A percentile compares a stretch with the other conserved stretches of the same genome.
Conservation (phyloP, 169 alveolate genomes). For the Plasmodium relictum region DNA sequence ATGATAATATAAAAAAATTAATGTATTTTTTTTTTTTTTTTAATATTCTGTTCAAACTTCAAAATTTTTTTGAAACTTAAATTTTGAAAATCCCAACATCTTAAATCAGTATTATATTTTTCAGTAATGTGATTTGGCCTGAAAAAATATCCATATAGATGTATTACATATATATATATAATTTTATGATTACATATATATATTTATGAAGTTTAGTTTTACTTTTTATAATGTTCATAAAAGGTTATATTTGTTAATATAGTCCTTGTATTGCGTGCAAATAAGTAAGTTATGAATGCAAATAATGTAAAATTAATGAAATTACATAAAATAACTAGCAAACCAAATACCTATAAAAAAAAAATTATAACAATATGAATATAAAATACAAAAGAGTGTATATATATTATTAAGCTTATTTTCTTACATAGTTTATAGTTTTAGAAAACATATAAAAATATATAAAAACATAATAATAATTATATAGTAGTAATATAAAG, state of each 20-base stretch:
- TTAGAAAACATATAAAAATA: slow-evolving; percentile 34
- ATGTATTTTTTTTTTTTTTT: neutral
- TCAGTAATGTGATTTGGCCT: slow-evolving; percentile 75
- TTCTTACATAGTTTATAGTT: slow-evolving; percentile 63
- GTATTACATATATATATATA: neutral
- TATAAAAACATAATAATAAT: slow-evolving; percentile 70
- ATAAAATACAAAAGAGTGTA: neutral
- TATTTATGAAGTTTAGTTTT: slow-evolving; percentile 27
- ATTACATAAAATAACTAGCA: slow-evolving; percentile 68
- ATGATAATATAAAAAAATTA: neutral
- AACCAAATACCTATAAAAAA: slow-evolving; percentile 47
- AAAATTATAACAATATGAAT: slow-evolving; percentile 34
- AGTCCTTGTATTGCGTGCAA: slow-evolving; percentile 87
- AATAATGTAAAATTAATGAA: slow-evolving; percentile 85
- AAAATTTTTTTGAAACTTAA: slow-evolving; percentile 36
- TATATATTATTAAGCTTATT: neutral
- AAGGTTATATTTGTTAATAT: slow-evolving; percentile 92
- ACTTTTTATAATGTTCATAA: slow-evolving; percentile 90
- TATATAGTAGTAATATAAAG: slow-evolving; percentile 26
- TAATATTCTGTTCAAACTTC: slow-evolving; percentile 19
- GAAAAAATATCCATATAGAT: neutral
- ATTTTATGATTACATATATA: neutral
- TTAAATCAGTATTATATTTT: slow-evolving; percentile 57
- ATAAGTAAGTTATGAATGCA: slow-evolving; percentile 86
- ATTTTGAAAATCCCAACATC: slow-evolving; percentile 77